These are phyloP conservation scores for Asterophora lycoperdoides DNA, from an alignment of 768 basidiomycete species.

Conservation along the genomic window DNA sequence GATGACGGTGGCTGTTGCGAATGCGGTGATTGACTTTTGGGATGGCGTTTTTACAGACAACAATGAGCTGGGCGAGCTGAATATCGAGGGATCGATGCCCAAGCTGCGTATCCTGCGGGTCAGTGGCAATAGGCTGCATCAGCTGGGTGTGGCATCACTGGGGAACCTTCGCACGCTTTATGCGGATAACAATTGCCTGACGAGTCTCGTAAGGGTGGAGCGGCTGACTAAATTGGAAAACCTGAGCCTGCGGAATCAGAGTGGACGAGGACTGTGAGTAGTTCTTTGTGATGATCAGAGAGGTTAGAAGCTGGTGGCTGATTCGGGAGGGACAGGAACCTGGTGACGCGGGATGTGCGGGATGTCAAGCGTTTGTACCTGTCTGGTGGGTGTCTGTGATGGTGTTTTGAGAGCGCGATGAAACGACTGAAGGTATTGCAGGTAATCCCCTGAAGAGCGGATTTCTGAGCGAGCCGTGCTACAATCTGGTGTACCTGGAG, in stretches of 20 bases:
- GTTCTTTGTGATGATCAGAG: constrained; percentile 22
- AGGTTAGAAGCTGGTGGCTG: constrained; percentile 14
- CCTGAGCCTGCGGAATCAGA: constrained; percentile 87
- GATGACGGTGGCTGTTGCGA: constrained; percentile 7
- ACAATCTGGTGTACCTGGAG: constrained; percentile 90
- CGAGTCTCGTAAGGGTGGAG: constrained; percentile 46
- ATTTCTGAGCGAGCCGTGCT: constrained; percentile 72
- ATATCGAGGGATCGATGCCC: constrained; percentile 51
- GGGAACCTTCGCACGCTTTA: constrained; percentile 84
- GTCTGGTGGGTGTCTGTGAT: too few relatives aligned
- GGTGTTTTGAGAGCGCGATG: too few relatives aligned
- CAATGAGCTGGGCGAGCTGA: constrained; percentile 60
- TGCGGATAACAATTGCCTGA: constrained; percentile 78
- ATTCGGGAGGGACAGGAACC: constrained; percentile 30
- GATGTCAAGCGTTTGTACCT: constrained; percentile 94
- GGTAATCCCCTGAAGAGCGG: constrained; percentile 64
- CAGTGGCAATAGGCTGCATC: constrained; percentile 73
- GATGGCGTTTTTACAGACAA: constrained; percentile 47
- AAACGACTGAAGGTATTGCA: too few relatives aligned
- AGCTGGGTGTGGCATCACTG: constrained; percentile 60
- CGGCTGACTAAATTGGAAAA: constrained; percentile 77
- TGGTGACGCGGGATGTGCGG: constrained; percentile 69
- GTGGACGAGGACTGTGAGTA: constrained; percentile 70
- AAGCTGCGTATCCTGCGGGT: constrained; percentile 80
- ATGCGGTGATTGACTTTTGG: constrained; percentile 4